Evolutionary conservation across 495 filamentous ascomycete genomes (phyloP).

Genomic region (Tetracladium setigerum): DNA sequence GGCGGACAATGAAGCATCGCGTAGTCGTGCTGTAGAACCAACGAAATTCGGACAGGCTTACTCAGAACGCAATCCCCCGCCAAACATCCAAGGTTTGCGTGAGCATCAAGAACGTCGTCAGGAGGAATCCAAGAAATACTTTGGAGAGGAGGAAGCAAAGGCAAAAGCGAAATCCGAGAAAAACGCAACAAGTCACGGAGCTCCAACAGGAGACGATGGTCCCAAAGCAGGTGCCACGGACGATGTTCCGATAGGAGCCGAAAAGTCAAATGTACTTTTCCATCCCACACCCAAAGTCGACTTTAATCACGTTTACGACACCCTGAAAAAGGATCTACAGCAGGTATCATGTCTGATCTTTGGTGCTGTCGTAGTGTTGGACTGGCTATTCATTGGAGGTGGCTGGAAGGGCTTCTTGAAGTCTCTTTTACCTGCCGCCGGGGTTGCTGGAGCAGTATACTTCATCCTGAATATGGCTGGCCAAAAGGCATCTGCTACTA

Average conservation of each 20-base stretch:
- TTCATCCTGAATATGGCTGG: background rate
- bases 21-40: background rate
- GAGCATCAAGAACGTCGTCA: slow-evolving; percentile 1
- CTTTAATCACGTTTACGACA: slow-evolving; percentile 4
- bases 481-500: background rate
- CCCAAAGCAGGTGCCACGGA: slow-evolving; percentile 3
- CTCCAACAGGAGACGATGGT: background rate
- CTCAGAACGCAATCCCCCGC: slow-evolving; percentile 6
- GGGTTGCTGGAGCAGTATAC: slow-evolving; percentile 3
- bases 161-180: background rate
- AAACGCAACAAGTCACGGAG: background rate
- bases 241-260: slow-evolving; percentile 6
- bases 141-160: slow-evolving; percentile 1
- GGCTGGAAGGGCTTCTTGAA: slow-evolving; percentile 4
- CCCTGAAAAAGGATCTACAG: background rate
- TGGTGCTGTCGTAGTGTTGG: background rate
- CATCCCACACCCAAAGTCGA: slow-evolving; percentile 5
- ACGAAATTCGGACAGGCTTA: slow-evolving; percentile 8
- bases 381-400: slow-evolving; percentile 10
- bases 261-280: slow-evolving; percentile 9
- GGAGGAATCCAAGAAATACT: slow-evolving; percentile 1
- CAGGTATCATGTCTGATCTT: slow-evolving; percentile 3
- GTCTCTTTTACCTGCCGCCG: slow-evolving; percentile 4
- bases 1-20: too few species aligned
- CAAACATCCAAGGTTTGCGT: slow-evolving; percentile 7